Conservation (phyloP, 2,329 filamentous ascomycete genomes). For the Tolypocladium cylindrosporum region DNA sequence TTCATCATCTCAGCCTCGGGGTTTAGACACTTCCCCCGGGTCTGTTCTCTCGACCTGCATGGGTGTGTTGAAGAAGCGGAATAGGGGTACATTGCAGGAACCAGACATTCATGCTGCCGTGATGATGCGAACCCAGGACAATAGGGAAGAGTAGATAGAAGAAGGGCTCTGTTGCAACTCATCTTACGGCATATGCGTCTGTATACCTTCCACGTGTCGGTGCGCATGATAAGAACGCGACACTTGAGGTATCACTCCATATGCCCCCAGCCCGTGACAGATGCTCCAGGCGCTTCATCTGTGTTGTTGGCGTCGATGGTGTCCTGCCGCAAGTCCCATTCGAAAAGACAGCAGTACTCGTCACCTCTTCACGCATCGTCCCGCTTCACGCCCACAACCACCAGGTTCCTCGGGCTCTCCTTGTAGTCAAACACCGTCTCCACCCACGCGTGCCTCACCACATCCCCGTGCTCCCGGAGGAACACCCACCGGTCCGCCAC, state of each 20-base stretch:
- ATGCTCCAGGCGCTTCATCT: too few relatives aligned
- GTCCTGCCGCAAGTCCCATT: background rate
- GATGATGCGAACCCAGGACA: too few relatives aligned
- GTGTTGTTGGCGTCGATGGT: background rate
- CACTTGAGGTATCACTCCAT: background rate
- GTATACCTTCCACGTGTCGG: too few relatives aligned
- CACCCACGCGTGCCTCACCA: constrained; percentile 73
- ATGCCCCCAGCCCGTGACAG: background rate
- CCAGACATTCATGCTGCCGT: too few relatives aligned
- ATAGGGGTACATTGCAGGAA: too few relatives aligned
- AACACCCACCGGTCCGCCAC: constrained; percentile 86
- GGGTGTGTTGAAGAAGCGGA: too few relatives aligned
- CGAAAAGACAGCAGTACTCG: too few relatives aligned
- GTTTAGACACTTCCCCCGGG: background rate
- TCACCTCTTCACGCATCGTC: constrained; percentile 9
- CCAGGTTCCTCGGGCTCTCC: constrained; percentile 79
- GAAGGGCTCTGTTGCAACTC: too few relatives aligned
- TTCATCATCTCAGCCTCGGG: background rate
- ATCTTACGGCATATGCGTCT: too few relatives aligned
- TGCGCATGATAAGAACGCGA: too few relatives aligned
- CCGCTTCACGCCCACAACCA: constrained; percentile 83
- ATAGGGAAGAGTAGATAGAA: too few relatives aligned
- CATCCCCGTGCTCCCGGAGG: constrained; percentile 63
- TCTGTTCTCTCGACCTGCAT: too few relatives aligned
- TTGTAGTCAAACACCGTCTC: constrained; percentile 86